Evolutionary conservation across 371 early-diverging fungal genomes (phyloP).

Genomic region (Mucor irregularis): DNA sequence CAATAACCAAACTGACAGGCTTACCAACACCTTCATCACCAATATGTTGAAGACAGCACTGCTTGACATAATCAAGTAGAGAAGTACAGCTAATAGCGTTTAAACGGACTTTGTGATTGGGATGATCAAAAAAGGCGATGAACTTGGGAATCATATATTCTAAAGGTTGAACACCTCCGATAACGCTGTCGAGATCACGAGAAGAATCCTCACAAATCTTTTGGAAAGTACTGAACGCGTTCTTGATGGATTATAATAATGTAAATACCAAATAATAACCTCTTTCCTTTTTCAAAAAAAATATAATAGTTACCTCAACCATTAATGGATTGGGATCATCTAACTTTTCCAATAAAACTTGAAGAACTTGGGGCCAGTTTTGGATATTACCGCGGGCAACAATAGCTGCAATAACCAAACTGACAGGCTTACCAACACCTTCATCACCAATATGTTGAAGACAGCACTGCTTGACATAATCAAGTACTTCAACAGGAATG

Average conservation of each 20-base stretch:
- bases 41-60: constrained; percentile 68
- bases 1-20: constrained; percentile 65
- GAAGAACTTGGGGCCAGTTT: constrained; percentile 85
- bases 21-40: constrained; percentile 82
- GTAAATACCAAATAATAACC: no score
- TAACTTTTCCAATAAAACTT: constrained; percentile 72
- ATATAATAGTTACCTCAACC: constrained; percentile 66
- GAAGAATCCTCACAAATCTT: constrained; percentile 94
- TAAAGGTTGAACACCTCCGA: constrained; percentile 73
- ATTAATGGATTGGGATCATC: constrained; percentile 67
- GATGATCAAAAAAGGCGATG: constrained; percentile 76
- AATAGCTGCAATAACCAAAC: constrained; percentile 80
- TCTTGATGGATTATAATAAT: no score
- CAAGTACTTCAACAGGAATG: constrained; percentile 67
- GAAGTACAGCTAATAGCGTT: constrained; percentile 77
- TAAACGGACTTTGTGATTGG: constrained; percentile 71
- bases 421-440: constrained; percentile 69
- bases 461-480: constrained; percentile 73
- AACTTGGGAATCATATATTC: constrained; percentile 86
- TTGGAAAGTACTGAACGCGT: constrained; percentile 81
- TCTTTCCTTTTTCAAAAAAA: constrained; percentile 41
- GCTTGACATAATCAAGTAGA: constrained; percentile 83
- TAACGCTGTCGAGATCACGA: constrained; percentile 72
- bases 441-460: constrained; percentile 78
- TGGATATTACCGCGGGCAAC: constrained; percentile 66